phyloP scores from a whole-genome alignment of 768 basidiomycete species.

The Mycena latifolia region DNA sequence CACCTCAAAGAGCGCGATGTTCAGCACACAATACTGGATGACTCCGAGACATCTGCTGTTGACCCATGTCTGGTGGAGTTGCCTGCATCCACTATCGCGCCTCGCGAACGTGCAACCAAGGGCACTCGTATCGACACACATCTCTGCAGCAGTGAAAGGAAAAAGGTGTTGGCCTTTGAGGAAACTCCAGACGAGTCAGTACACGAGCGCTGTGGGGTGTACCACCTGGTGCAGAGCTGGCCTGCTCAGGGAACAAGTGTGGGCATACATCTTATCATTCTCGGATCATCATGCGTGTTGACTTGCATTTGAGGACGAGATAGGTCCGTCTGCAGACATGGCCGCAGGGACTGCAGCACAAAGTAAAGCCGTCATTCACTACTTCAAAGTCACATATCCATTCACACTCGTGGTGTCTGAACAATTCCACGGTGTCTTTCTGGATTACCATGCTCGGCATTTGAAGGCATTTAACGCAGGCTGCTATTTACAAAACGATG shows the following conservation, averaged over 20 bases:
- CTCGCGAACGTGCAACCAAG: too few relatives aligned
- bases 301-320: neutral
- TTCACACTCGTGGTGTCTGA: neutral
- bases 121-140: too few relatives aligned
- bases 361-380: slow-evolving; percentile 4
- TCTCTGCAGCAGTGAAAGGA: too few relatives aligned
- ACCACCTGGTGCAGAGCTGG: slow-evolving; percentile 36
- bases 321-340: neutral
- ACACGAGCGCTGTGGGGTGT: neutral
- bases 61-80: too few relatives aligned
- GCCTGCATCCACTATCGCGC: too few relatives aligned
- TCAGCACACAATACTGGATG: too few relatives aligned
- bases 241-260: slow-evolving; percentile 20
- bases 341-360: neutral
- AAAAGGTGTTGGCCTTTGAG: too few relatives aligned
- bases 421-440: slow-evolving; percentile 6
- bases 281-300: neutral
- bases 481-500: slow-evolving; percentile 3
- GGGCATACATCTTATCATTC: slow-evolving; percentile 10
- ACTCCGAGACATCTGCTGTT: too few relatives aligned
- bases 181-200: too few relatives aligned
- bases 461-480: slow-evolving; percentile 32
- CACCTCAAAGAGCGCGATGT: too few relatives aligned
- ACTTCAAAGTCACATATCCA: slow-evolving; percentile 17
- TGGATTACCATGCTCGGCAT: slow-evolving; percentile 26